Conservation (phyloP, 306 rosid genomes). For the Rubus idaeus region DNA sequence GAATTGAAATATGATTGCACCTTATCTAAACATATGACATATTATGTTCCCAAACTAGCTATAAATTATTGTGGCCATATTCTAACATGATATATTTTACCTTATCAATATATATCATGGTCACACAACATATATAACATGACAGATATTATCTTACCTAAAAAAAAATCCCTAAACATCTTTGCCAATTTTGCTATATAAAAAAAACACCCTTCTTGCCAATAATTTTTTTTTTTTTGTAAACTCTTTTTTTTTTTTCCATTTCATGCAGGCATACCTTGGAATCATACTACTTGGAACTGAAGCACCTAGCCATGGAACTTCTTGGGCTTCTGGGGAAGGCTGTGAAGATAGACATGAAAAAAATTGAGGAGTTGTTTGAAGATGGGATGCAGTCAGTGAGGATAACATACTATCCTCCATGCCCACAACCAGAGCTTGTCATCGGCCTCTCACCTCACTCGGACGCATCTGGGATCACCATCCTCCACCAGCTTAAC, state of each 20-base stretch:
- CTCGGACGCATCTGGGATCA: slow-evolving; percentile 65
- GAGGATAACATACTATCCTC: slow-evolving; percentile 75
- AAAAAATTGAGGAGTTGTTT: slow-evolving; percentile 44
- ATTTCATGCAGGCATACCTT: slow-evolving; percentile 41
- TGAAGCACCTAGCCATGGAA: slow-evolving; percentile 49
- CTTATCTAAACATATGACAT: no score
- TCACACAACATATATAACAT: no score
- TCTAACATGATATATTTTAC: no score
- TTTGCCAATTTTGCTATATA: no score
- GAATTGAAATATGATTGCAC: no score
- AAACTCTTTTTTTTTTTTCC: not conserved
- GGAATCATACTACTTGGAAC: slow-evolving; percentile 46
- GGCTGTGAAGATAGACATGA: slow-evolving; percentile 44
- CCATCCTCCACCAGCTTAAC: slow-evolving; percentile 64
- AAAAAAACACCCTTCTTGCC: no score
- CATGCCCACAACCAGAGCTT: slow-evolving; percentile 62
- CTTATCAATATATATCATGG: no score
- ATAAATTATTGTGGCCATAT: no score
- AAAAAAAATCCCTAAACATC: no score
- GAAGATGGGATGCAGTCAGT: slow-evolving; percentile 66
- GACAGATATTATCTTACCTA: no score
- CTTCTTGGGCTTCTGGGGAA: slow-evolving; percentile 45
- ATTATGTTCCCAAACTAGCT: no score
- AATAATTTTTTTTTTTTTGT: not conserved
- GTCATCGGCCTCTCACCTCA: slow-evolving; percentile 68